A percentile compares a stretch with the other conserved stretches of the same genome.
Conservation (phyloP, 805 yeast genomes). For the Saccharomycopsis sp. region DNA sequence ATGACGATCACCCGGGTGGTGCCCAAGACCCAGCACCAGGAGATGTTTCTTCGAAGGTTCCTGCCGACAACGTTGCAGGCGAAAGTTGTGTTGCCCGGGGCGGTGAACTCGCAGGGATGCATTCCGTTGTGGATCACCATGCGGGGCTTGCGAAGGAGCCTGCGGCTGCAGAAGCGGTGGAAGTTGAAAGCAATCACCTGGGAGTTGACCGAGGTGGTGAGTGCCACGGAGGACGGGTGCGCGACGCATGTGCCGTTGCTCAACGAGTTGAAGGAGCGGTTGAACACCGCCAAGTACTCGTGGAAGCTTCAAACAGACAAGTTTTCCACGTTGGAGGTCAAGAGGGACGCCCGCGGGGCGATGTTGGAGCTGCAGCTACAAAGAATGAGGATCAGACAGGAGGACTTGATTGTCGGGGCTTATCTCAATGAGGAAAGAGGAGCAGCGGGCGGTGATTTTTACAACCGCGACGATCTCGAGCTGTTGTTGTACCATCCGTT, state of each 20-base stretch:
- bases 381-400: not conserved
- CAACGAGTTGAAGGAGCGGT: slow-evolving; percentile 5
- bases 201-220: slow-evolving; percentile 5
- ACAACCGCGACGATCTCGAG: not conserved
- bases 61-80: slow-evolving; percentile 7
- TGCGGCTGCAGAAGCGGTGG: slow-evolving; percentile 6
- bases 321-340: slow-evolving; percentile 8
- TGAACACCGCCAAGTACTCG: slow-evolving; percentile 3
- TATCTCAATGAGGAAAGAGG: slow-evolving; percentile 2
- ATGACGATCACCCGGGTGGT: slow-evolving; percentile 3
- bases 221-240: slow-evolving; percentile 9
- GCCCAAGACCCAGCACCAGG: not conserved
- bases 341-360: not conserved
- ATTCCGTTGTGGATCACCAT: slow-evolving; percentile 7
- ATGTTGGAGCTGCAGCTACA: not conserved
- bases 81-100: slow-evolving; percentile 1
- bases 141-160: not conserved
- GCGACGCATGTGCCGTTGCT: slow-evolving; percentile 1
- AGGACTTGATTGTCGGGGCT: not conserved
- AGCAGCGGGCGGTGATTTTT: slow-evolving; percentile 4
- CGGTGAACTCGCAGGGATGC: not conserved
- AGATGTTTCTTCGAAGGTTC: slow-evolving; percentile 4
- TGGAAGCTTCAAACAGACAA: slow-evolving; percentile 7
- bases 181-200: not conserved
- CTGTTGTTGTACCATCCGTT: slow-evolving; percentile 7